phyloP scores from a whole-genome alignment of 306 rosid species.

The Carpinus fangiana region DNA sequence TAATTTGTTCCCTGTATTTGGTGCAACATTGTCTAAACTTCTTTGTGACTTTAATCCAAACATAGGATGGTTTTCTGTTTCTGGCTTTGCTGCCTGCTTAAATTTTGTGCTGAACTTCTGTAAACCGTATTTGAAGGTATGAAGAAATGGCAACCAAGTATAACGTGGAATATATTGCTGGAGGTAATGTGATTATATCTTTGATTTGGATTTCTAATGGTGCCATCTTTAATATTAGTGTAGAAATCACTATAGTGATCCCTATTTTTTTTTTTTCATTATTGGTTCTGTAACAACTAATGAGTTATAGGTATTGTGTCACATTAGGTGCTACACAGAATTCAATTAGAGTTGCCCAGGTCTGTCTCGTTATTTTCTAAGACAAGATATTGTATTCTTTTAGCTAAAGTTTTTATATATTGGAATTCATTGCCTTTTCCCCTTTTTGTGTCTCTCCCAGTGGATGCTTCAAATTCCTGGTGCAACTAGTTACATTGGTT shows the following conservation, averaged over 20 bases:
- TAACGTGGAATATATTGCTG: slow-evolving; percentile 89
- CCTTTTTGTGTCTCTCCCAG: slow-evolving; percentile 34
- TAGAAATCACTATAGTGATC: too few relatives aligned
- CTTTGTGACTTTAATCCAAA: neutral
- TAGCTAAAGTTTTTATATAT: neutral
- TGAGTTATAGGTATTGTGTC: neutral
- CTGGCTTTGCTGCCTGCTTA: too few relatives aligned
- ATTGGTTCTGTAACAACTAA: neutral
- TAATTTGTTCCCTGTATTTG: neutral
- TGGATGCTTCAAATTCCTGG: slow-evolving; percentile 92
- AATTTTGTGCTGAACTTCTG: too few relatives aligned
- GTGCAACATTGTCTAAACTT: slow-evolving; percentile 1
- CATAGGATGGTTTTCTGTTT: too few relatives aligned
- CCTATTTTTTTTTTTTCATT: neutral
- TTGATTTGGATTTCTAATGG: neutral
- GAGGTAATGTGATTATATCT: slow-evolving; percentile 56
- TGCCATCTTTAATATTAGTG: neutral
- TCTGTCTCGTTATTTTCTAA: slow-evolving; percentile 24
- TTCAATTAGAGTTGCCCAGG: slow-evolving; percentile 93
- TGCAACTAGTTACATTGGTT: slow-evolving; percentile 88
- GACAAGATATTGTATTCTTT: neutral
- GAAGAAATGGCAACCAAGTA: slow-evolving; percentile 61
- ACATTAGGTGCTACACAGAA: slow-evolving; percentile 88
- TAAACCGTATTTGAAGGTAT: neutral
- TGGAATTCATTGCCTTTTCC: neutral